Evolutionary conservation across 371 early-diverging fungal species (phyloP).

Genomic region (Mortierella sp.): DNA sequence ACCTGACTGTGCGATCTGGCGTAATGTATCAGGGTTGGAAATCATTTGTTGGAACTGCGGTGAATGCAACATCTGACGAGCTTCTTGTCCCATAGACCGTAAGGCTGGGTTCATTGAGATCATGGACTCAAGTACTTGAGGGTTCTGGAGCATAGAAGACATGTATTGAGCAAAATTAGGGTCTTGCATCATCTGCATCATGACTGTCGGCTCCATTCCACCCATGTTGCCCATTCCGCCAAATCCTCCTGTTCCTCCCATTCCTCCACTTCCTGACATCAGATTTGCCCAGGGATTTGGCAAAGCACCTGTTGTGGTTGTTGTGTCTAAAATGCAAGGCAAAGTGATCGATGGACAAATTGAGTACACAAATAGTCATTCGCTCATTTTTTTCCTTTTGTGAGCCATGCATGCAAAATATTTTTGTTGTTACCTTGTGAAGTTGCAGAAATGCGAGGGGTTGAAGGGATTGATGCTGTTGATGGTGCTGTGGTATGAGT

Average conservation of each 20-base stretch:
- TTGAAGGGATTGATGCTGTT: conserved; percentile 20
- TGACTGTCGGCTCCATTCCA: conserved; percentile 71
- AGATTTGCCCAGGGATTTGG: conserved; percentile 66
- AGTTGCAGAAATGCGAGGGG: conserved; percentile 48
- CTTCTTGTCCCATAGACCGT: conserved; percentile 84
- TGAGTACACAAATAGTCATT: background rate
- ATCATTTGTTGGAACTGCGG: conserved; percentile 88
- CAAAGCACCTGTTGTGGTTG: conserved; percentile 10
- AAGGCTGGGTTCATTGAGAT: conserved; percentile 85
- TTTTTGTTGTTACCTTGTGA: background rate
- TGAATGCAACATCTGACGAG: conserved; percentile 79
- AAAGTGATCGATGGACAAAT: background rate
- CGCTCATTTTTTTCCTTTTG: background rate
- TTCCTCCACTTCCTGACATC: conserved; percentile 52
- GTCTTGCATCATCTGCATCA: conserved; percentile 82
- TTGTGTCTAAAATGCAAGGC: background rate
- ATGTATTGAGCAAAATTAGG: conserved; percentile 87
- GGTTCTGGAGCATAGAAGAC: conserved; percentile 82
- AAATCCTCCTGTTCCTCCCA: conserved; percentile 61
- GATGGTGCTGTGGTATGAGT: conserved; percentile 29
- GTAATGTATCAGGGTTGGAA: conserved; percentile 85
- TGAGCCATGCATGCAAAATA: too few species aligned
- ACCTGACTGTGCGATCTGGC: conserved; percentile 80
- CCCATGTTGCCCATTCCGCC: conserved; percentile 61
- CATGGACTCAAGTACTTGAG: conserved; percentile 87